Evolutionary conservation across 2,329 filamentous ascomycete genomes (phyloP).

Genomic region (Nannizziopsis arthrosporioides): DNA sequence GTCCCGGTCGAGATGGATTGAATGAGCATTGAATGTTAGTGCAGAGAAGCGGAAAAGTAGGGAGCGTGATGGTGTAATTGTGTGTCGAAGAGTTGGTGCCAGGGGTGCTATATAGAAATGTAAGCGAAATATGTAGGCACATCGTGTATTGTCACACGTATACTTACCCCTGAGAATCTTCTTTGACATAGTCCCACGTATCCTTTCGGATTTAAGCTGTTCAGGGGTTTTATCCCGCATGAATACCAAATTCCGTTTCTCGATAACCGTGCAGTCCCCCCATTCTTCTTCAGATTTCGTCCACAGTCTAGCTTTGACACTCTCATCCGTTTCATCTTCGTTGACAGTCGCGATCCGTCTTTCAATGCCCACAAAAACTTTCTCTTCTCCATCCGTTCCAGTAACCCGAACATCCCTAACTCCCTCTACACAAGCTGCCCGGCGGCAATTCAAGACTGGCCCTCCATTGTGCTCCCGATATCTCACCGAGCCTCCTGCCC

Average conservation of each 20-base stretch:
- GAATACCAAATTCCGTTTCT: conserved; percentile 53
- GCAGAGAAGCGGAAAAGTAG: conserved; percentile 86
- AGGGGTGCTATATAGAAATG: conserved; percentile 32
- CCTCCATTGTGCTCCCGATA: conserved; percentile 33
- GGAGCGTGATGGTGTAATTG: conserved; percentile 52
- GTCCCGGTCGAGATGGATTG: conserved; percentile 68
- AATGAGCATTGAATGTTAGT: conserved; percentile 82
- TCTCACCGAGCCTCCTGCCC: conserved; percentile 66
- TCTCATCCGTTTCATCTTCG: conserved; percentile 26
- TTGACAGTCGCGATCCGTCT: conserved; percentile 37
- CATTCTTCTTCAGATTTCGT: conserved; percentile 32
- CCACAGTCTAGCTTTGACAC: conserved; percentile 35
- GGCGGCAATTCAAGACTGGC: conserved; percentile 25
- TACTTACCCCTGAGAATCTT: conserved; percentile 29
- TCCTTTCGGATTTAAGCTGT: conserved; percentile 21
- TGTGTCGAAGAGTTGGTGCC: conserved; percentile 45
- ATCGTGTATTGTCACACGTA: neutral
- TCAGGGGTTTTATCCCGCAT: conserved; percentile 41
- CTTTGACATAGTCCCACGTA: conserved; percentile 17
- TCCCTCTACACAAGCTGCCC: conserved; percentile 36
- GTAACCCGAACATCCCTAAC: conserved; percentile 41
- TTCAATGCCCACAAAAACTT: conserved; percentile 51
- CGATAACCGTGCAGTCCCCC: conserved; percentile 40
- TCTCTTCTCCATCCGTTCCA: conserved; percentile 42
- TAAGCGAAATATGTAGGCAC: conserved; percentile 4